These are phyloP conservation scores for Dryas octopetala DNA, from an alignment of 306 rosid species.

Conservation along the genomic window DNA sequence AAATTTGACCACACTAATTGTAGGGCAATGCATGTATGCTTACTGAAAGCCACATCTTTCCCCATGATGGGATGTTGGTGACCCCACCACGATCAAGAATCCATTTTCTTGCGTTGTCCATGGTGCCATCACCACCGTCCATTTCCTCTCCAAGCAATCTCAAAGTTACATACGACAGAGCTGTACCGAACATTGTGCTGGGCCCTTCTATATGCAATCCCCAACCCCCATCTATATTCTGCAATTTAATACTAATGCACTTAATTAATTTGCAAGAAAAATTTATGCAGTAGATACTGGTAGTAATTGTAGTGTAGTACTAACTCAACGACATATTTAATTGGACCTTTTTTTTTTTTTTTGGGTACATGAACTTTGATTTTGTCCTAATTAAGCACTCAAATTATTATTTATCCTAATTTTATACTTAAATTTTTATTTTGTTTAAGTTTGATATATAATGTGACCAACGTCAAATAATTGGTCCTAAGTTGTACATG, in stretches of 20 bases:
- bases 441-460: no score
- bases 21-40: neutral
- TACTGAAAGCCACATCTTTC: slow-evolving; percentile 79
- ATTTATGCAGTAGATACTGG: no score
- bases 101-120: slow-evolving; percentile 61
- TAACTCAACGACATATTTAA: no score
- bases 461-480: no score
- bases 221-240: slow-evolving; percentile 89
- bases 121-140: slow-evolving; percentile 46
- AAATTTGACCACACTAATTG: no score
- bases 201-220: slow-evolving; percentile 81
- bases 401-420: no score
- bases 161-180: slow-evolving; percentile 49
- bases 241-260: neutral
- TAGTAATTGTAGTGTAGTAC: no score
- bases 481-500: no score
- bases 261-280: neutral
- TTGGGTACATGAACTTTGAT: no score
- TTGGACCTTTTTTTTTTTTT: no score
- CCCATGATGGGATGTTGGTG: slow-evolving; percentile 71
- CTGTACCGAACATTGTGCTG: slow-evolving; percentile 74
- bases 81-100: slow-evolving; percentile 66
- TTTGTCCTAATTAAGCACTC: no score
- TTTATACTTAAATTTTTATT: no score
- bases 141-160: slow-evolving; percentile 67